Conservation (phyloP, 2,329 filamentous ascomycete genomes). For the Cryoendolithus antarcticus region DNA sequence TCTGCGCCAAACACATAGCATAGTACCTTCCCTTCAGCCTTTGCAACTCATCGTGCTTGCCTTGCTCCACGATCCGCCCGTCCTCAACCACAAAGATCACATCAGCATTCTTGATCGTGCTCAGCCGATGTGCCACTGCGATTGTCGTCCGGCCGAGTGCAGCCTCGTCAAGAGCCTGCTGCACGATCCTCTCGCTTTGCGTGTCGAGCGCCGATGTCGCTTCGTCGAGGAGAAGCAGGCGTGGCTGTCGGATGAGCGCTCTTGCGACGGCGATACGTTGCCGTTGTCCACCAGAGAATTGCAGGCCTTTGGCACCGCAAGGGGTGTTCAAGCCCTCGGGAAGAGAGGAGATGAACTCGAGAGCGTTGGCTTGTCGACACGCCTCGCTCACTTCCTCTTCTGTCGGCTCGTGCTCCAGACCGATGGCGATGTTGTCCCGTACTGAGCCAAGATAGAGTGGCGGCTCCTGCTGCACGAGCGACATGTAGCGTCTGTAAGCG, state of each 20-base stretch:
- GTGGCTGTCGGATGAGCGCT: constrained; percentile 40
- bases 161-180: constrained; percentile 52
- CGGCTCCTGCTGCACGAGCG: constrained; percentile 63
- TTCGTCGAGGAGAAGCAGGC: constrained; percentile 46
- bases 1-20: constrained; percentile 33
- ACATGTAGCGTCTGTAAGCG: constrained; percentile 51
- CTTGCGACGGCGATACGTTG: constrained; percentile 45
- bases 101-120: constrained; percentile 27
- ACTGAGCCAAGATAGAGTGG: constrained; percentile 59
- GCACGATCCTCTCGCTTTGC: constrained; percentile 53
- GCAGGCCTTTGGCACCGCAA: constrained; percentile 36
- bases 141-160: constrained; percentile 28
- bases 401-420: constrained; percentile 26
- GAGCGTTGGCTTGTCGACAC: constrained; percentile 40
- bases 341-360: constrained; percentile 40
- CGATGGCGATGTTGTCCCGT: constrained; percentile 43
- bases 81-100: constrained; percentile 29
- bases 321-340: constrained; percentile 40
- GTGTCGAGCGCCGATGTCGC: constrained; percentile 51
- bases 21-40: constrained; percentile 28
- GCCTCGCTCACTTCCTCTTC: constrained; percentile 34
- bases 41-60: constrained; percentile 29
- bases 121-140: constrained; percentile 29
- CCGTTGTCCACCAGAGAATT: constrained; percentile 43
- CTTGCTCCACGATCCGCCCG: constrained; percentile 27